A percentile compares a stretch with the other conserved stretches of the same genome.
Evolutionary conservation across 2,329 filamentous ascomycete genomes (phyloP).

Genomic region (Cladosporium oxysporum): DNA sequence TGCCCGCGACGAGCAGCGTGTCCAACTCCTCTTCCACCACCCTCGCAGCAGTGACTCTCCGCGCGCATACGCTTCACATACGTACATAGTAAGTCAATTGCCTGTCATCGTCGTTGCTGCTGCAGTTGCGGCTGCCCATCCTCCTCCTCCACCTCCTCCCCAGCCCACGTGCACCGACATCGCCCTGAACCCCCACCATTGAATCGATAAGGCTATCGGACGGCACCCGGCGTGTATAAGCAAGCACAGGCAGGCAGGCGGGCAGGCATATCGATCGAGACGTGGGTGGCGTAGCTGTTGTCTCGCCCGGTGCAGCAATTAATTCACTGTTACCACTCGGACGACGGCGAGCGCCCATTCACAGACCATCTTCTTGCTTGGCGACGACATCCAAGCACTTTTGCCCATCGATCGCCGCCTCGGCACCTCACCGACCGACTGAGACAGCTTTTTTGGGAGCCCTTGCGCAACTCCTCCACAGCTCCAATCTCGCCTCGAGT

Average conservation of each 20-base stretch:
- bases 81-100: constrained; percentile 17
- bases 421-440: constrained; percentile 5
- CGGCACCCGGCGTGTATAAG: not conserved
- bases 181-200: constrained; percentile 8
- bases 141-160: not conserved
- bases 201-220: constrained; percentile 17
- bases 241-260: not conserved
- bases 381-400: constrained; percentile 11
- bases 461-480: constrained; percentile 12
- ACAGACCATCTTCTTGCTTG: constrained; percentile 7
- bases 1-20: constrained; percentile 8
- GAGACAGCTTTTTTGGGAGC: constrained; percentile 15
- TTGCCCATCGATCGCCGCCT: constrained; percentile 12
- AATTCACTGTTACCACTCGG: not conserved
- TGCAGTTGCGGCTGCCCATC: not conserved
- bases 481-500: constrained; percentile 2
- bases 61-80: constrained; percentile 2
- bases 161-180: constrained; percentile 18
- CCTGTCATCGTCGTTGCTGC: not conserved
- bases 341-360: not conserved
- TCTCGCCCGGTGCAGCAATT: not conserved
- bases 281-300: not conserved
- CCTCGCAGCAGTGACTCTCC: constrained; percentile 14
- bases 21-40: constrained; percentile 8
- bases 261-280: not conserved